Evolutionary conservation across 176 grass and related monocot species (phyloP).

Genomic region (Urochloa ruziziensis): DNA sequence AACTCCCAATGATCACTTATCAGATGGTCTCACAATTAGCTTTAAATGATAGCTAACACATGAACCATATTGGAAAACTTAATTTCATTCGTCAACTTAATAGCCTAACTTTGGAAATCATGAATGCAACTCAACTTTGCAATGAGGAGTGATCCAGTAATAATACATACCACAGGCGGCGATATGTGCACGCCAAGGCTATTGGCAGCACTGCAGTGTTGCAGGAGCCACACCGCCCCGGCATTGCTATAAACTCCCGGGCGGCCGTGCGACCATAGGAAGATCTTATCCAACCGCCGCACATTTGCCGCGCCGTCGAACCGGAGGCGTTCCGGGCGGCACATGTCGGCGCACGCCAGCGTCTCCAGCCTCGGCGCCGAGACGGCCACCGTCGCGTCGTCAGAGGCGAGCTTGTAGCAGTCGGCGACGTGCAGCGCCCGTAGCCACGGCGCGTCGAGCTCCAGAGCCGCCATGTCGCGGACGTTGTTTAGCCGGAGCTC

Average conservation of each 20-base stretch:
- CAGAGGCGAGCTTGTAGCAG: neutral
- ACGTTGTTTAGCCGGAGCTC: neutral
- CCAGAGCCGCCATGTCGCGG: neutral
- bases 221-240: neutral
- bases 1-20: no score
- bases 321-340: neutral
- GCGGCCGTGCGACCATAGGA: neutral
- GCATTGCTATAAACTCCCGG: neutral
- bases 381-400: neutral
- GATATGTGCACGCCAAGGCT: neutral
- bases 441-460: conserved; percentile 12
- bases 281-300: neutral
- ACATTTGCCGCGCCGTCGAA: neutral
- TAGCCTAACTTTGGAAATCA: no score
- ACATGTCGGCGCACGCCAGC: neutral
- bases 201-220: neutral
- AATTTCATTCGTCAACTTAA: no score
- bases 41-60: no score
- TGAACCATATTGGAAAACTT: no score
- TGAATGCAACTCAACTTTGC: no score
- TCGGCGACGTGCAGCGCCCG: neutral
- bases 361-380: neutral
- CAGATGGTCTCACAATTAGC: no score
- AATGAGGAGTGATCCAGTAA: no score
- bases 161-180: neutral